Conservation (phyloP, 129 eudicot species). For the Arctium lappa region DNA sequence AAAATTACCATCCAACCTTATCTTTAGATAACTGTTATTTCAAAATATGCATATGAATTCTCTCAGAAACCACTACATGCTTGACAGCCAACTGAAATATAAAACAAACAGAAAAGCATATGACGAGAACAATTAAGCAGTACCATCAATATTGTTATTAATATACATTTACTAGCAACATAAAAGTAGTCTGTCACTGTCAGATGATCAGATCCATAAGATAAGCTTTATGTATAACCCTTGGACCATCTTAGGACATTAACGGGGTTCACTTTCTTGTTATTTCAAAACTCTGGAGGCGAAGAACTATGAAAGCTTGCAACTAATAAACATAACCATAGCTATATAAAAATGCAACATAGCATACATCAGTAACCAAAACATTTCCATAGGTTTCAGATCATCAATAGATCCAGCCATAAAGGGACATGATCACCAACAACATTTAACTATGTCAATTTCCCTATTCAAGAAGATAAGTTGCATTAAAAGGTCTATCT, state of each 20-base stretch:
- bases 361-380: neutral
- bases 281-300: neutral
- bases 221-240: neutral
- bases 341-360: neutral
- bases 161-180: neutral
- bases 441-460: neutral
- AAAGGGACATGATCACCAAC: neutral
- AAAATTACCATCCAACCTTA: neutral
- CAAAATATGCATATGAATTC: neutral
- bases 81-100: neutral
- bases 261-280: neutral
- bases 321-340: neutral
- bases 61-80: neutral
- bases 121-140: conserved; percentile 3
- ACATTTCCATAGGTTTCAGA: neutral
- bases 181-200: neutral
- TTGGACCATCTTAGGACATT: neutral
- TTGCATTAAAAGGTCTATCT: neutral
- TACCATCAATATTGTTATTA: neutral
- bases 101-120: neutral
- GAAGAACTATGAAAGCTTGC: neutral
- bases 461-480: neutral
- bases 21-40: neutral
- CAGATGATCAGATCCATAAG: neutral
- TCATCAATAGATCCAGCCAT: neutral